These are phyloP conservation scores for Vigna nakashimae DNA, from an alignment of 306 rosid species.

Conservation along the genomic window DNA sequence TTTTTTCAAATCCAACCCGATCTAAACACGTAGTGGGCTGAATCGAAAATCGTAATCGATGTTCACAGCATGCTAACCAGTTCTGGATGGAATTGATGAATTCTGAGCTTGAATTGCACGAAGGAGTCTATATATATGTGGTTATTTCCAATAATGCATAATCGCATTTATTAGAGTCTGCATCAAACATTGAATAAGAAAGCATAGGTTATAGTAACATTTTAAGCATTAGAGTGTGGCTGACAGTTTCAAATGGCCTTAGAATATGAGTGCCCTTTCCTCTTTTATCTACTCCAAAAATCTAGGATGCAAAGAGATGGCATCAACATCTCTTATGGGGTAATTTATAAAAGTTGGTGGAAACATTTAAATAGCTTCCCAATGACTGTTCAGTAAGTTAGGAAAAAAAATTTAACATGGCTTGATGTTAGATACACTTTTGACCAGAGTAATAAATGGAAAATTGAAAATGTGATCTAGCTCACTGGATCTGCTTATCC, in stretches of 20 bases:
- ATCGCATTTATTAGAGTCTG: background rate
- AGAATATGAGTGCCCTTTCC: background rate
- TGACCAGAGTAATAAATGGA: constrained; percentile 34
- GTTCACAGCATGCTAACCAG: background rate
- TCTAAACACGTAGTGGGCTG: too few species aligned
- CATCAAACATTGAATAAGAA: constrained; percentile 3
- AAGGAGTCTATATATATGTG: too few species aligned
- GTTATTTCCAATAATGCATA: background rate
- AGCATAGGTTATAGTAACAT: too few species aligned
- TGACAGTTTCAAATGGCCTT: constrained; percentile 3
- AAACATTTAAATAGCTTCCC: constrained; percentile 15
- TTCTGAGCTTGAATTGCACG: background rate
- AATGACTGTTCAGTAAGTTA: constrained; percentile 23
- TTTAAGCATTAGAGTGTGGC: background rate
- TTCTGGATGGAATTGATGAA: background rate
- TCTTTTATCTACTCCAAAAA: constrained; percentile 2
- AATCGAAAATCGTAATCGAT: too few species aligned
- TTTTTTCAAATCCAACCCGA: too few species aligned
- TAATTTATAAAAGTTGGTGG: constrained; percentile 28
- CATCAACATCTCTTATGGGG: background rate
- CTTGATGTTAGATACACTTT: constrained; percentile 20
- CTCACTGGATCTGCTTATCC: constrained; percentile 1
- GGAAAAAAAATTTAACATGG: constrained; percentile 26
- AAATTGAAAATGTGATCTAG: constrained; percentile 24
- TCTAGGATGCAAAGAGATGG: background rate